Percentiles rank a stretch among this genome's conserved stretches.
Conservation (phyloP, 352 stramenopile species). For the Hyaloperonospora brassicae region DNA sequence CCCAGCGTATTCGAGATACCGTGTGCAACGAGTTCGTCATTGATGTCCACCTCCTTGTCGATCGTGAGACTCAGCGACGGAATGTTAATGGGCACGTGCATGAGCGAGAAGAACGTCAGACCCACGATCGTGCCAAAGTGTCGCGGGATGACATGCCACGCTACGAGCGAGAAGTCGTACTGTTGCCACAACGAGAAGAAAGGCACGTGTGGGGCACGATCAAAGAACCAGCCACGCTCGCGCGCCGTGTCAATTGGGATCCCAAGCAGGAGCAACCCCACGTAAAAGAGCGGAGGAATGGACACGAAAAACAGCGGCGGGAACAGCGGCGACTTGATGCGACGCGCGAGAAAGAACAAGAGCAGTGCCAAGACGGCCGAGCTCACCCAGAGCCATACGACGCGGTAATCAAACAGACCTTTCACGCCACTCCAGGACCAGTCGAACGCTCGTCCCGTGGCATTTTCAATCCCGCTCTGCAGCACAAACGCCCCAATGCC, state of each 20-base stretch:
- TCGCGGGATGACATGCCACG: constrained; percentile 65
- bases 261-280: constrained; percentile 39
- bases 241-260: constrained; percentile 53
- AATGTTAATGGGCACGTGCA: constrained; percentile 95
- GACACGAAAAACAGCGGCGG: constrained; percentile 76
- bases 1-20: constrained; percentile 86
- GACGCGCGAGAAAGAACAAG: constrained; percentile 49
- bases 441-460: constrained; percentile 56
- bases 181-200: constrained; percentile 76
- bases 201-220: constrained; percentile 48
- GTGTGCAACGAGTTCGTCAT: constrained; percentile 88
- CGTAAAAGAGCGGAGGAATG: constrained; percentile 71
- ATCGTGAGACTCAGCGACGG: constrained; percentile 81
- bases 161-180: constrained; percentile 57
- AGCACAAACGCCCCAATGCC: constrained; percentile 87
- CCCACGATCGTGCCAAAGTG: constrained; percentile 75
- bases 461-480: constrained; percentile 81
- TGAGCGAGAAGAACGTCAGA: constrained; percentile 89
- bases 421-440: constrained; percentile 46
- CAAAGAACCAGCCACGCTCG: constrained; percentile 69
- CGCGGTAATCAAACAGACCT: constrained; percentile 38
- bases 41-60: constrained; percentile 87
- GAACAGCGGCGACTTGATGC: constrained; percentile 54
- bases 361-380: constrained; percentile 44
- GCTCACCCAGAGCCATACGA: constrained; percentile 66